Evolutionary conservation across 495 filamentous ascomycete species (phyloP).

Genomic region (Aspergillus homomorphus): DNA sequence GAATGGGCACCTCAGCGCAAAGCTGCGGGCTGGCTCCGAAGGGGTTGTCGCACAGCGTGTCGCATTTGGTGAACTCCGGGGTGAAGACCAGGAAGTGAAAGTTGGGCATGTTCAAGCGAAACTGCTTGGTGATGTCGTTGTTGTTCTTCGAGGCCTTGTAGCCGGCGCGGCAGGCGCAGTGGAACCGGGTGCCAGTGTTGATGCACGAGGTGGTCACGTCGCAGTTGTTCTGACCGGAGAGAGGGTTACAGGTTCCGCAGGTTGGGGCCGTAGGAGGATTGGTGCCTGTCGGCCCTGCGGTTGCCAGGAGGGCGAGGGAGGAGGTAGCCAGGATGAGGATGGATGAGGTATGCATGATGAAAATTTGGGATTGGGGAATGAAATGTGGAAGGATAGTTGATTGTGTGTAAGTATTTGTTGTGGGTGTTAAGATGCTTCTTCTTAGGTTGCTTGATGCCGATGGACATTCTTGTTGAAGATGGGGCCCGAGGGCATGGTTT

Average conservation of each 20-base stretch:
- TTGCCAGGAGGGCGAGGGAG: conserved; percentile 24
- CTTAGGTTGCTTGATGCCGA: no score
- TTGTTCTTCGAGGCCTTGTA: conserved; percentile 54
- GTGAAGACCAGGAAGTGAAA: conserved; percentile 45
- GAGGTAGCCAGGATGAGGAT: conserved; percentile 25
- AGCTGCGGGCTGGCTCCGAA: conserved; percentile 30
- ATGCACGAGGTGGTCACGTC: conserved; percentile 46
- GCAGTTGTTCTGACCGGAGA: conserved; percentile 42
- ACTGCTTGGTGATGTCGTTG: conserved; percentile 34
- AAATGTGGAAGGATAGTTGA: conserved; percentile 1
- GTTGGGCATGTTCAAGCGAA: conserved; percentile 39
- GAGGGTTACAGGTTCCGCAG: conserved; percentile 44
- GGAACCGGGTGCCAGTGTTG: conserved; percentile 68
- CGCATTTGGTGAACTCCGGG: conserved; percentile 36
- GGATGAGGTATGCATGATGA: conserved; percentile 24
- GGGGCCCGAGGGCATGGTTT: no score
- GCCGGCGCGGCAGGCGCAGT: conserved; percentile 69
- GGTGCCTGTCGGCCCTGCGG: conserved; percentile 16
- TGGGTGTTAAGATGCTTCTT: conserved; percentile 1
- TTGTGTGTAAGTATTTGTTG: not conserved
- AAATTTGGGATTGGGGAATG: conserved; percentile 9
- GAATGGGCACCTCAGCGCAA: conserved; percentile 38
- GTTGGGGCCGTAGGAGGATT: conserved; percentile 7
- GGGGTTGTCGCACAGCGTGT: conserved; percentile 39
- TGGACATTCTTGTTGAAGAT: no score